Conservation (phyloP, 2,329 filamentous ascomycete species). For the Aspergillus sp. region DNA sequence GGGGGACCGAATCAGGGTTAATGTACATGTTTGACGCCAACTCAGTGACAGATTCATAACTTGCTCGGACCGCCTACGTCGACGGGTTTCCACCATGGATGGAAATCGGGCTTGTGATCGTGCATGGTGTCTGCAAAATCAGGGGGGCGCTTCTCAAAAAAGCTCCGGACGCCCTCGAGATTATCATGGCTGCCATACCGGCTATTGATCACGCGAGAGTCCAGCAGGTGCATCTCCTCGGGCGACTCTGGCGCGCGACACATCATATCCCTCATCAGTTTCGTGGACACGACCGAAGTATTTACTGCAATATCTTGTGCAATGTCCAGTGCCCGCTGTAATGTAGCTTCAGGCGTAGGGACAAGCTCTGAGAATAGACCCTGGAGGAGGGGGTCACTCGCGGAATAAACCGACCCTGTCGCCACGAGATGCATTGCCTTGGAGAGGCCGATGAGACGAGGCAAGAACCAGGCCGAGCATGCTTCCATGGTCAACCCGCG, state of each 20-base stretch:
- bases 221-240: constrained; percentile 5
- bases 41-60: too few species aligned
- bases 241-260: background rate
- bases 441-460: background rate
- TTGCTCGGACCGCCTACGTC: too few species aligned
- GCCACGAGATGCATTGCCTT: background rate
- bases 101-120: too few species aligned
- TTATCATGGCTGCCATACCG: background rate
- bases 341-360: background rate
- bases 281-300: background rate
- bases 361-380: too few species aligned
- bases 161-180: too few species aligned
- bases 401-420: background rate
- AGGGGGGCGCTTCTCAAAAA: too few species aligned
- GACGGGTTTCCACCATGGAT: too few species aligned
- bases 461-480: background rate
- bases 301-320: background rate
- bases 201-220: background rate
- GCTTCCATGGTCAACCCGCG: too few species aligned
- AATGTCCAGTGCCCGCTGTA: constrained; percentile 1
- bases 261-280: constrained; percentile 10
- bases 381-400: background rate
- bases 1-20: too few species aligned
- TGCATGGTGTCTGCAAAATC: too few species aligned
- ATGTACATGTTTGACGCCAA: too few species aligned